These are phyloP conservation scores for Pestalotiopsis sp. DNA, from an alignment of 2,329 filamentous ascomycete species.

Conservation along the genomic window DNA sequence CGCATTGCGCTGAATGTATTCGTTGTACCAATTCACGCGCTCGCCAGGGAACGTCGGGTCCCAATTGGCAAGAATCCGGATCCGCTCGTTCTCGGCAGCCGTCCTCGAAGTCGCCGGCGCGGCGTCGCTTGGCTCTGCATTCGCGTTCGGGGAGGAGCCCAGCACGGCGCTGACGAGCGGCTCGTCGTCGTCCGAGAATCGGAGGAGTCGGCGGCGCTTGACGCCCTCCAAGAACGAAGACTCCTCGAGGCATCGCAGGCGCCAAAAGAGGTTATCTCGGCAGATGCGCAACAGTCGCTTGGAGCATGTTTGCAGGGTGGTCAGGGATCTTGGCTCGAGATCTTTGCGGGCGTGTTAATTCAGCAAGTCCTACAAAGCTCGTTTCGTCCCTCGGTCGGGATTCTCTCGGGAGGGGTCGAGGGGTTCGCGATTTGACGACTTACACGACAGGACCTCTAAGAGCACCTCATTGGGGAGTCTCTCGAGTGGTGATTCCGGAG, in stretches of 20 bases:
- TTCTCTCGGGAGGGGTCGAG: not conserved
- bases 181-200: slow-evolving; percentile 33
- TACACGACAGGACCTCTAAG: slow-evolving; percentile 65
- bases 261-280: slow-evolving; percentile 79
- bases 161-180: slow-evolving; percentile 17
- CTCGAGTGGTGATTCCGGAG: slow-evolving; percentile 40
- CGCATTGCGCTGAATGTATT: slow-evolving; percentile 83
- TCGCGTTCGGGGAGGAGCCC: slow-evolving; percentile 18
- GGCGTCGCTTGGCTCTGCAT: slow-evolving; percentile 30
- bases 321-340: slow-evolving; percentile 66
- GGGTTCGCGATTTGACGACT: slow-evolving; percentile 28
- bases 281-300: slow-evolving; percentile 66
- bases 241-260: slow-evolving; percentile 70
- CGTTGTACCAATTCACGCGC: slow-evolving; percentile 80
- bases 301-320: slow-evolving; percentile 70
- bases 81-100: slow-evolving; percentile 40
- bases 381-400: not conserved
- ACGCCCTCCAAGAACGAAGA: slow-evolving; percentile 63
- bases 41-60: slow-evolving; percentile 77
- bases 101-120: slow-evolving; percentile 23
- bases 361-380: not conserved
- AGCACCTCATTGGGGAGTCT: slow-evolving; percentile 66
- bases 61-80: slow-evolving; percentile 75
- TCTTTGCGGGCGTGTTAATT: slow-evolving; percentile 19
- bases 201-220: slow-evolving; percentile 54